Evolutionary conservation across 1,139 yeast genomes (phyloP), one percentile per base, ranked within the genome.

Genomic region (Pichia sp.): DNA sequence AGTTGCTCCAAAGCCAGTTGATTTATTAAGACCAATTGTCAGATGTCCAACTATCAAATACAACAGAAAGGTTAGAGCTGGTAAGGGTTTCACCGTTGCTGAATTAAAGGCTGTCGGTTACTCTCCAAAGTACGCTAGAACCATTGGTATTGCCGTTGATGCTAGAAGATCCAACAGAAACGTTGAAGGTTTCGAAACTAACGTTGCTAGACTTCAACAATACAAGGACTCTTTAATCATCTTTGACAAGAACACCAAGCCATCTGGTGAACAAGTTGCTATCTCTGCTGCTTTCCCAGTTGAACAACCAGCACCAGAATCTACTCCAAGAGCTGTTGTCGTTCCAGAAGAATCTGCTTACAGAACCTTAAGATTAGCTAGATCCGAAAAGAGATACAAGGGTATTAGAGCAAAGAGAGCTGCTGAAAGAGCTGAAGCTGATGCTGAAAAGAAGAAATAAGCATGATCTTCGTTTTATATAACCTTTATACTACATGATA

Each of bases 151-250:
- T 69, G 88, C 99, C 66, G 99, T 93, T 69, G 99, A 93, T 83
- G 96, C 88, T 94, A 93, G 99, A 83, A 93, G 99, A 81, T 95
- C 86, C 74, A 94, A 93, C 96, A 90, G 88, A 81, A 85, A 93
- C 67, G 88, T 87, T 69, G 99, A 91, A 80, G 91, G 88, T 67
- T 88, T 90, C 67, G 95, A 91, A 71, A 78, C 82, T 69, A 93
- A 93, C 78, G 98, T 93, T 69, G 87, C 83, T 73, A 90, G 99
- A 83, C 85, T 93, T 75, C 79, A 88, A 79, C 96, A 89, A 76
- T 94, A 89, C 94, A 81, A 84, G 79, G 79, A 95, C 68, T 91
- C 91, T 80, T 83, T 94, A 76, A 93, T 94, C 68, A 83, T 91
- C 69, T 90, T 91, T 79, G 97, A 95, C 81, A 87, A 87, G 80